A percentile compares a stretch with the other conserved stretches of the same genome.
phyloP scores from a whole-genome alignment of 2,329 filamentous ascomycete species.

The Aspergillus neoniger region DNA sequence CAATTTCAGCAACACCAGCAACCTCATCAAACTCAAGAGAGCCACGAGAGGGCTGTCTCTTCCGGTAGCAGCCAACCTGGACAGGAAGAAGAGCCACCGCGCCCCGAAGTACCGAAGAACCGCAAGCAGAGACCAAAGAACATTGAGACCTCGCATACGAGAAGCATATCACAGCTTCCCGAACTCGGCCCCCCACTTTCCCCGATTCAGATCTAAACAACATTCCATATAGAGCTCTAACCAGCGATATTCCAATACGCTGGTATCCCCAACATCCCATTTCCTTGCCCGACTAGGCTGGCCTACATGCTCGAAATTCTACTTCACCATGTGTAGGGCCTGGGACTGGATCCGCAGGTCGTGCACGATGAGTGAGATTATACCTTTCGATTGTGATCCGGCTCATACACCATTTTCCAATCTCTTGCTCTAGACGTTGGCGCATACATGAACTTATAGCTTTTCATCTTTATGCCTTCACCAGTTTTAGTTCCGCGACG shows the following conservation, averaged over 20 bases:
- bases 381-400: slow-evolving; percentile 7
- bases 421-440: neutral
- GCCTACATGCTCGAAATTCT: slow-evolving; percentile 13
- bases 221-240: neutral
- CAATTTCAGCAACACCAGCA: neutral
- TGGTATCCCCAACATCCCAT: neutral
- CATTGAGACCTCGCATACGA: slow-evolving; percentile 37
- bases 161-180: slow-evolving; percentile 47
- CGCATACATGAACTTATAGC: slow-evolving; percentile 1
- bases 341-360: slow-evolving; percentile 24
- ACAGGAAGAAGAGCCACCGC: slow-evolving; percentile 38
- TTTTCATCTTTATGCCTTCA: slow-evolving; percentile 1
- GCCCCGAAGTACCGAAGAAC: slow-evolving; percentile 33
- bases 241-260: neutral
- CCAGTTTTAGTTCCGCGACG: neutral
- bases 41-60: slow-evolving; percentile 61
- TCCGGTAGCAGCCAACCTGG: slow-evolving; percentile 64
- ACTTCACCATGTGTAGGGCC: slow-evolving; percentile 12
- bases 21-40: slow-evolving; percentile 16
- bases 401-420: neutral
- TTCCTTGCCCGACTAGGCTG: slow-evolving; percentile 17
- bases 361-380: slow-evolving; percentile 12
- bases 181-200: slow-evolving; percentile 52
- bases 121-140: slow-evolving; percentile 37
- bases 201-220: slow-evolving; percentile 48